A percentile compares a stretch with the other conserved stretches of the same genome.
phyloP scores from a whole-genome alignment of 257 asterid species.

The Rehmannia glutinosa region DNA sequence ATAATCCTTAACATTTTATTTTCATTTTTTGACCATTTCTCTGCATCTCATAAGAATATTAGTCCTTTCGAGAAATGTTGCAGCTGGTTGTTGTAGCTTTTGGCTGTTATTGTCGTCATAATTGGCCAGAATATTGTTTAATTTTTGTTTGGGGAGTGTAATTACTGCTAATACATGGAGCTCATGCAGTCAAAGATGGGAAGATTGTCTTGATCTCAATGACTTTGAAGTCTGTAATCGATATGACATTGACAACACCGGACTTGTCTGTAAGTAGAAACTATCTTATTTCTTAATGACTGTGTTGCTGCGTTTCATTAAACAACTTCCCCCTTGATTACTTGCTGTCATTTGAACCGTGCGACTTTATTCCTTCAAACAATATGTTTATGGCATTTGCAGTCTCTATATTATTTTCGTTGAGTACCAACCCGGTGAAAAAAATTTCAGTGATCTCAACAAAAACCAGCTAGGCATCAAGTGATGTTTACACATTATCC shows the following conservation, averaged over 20 bases:
- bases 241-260: constrained; percentile 78
- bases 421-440: too few species aligned
- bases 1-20: neutral
- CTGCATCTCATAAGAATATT: neutral
- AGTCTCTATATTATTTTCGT: too few species aligned
- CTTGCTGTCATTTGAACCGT: neutral
- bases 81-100: neutral
- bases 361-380: neutral
- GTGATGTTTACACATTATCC: too few species aligned
- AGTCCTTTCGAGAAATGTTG: neutral
- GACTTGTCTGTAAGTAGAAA: constrained; percentile 68
- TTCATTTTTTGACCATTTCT: neutral
- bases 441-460: neutral
- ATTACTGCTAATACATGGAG: constrained; percentile 14
- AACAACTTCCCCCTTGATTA: neutral
- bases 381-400: neutral
- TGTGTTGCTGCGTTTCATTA: neutral
- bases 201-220: constrained; percentile 54
- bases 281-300: neutral
- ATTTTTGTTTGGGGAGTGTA: constrained; percentile 16
- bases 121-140: neutral
- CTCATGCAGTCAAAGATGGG: constrained; percentile 80
- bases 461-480: too few species aligned
- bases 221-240: constrained; percentile 74
- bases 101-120: neutral